Conservation (phyloP, 2,329 filamentous ascomycete genomes). For the Coleophoma eucalyptorum region DNA sequence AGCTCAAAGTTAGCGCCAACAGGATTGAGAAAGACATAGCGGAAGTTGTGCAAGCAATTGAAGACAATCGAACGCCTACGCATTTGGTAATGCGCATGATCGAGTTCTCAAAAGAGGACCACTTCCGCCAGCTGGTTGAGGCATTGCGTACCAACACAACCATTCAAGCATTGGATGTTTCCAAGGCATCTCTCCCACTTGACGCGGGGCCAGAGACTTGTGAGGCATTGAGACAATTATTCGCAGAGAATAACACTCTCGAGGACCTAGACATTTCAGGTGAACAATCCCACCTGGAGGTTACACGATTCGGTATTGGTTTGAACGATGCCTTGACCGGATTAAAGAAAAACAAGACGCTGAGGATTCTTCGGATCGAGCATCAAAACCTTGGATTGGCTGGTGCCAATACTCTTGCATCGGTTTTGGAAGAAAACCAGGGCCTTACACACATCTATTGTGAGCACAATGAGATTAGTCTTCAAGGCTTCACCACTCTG, state of each 20-base stretch:
- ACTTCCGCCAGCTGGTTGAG: constrained; percentile 57
- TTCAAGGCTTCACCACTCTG: constrained; percentile 66
- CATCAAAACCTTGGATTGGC: constrained; percentile 66
- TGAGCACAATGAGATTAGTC: constrained; percentile 67
- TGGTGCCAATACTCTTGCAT: constrained; percentile 65
- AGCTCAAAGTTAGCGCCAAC: constrained; percentile 61
- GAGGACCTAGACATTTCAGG: constrained; percentile 67
- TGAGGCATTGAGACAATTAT: constrained; percentile 57
- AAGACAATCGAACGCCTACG: constrained; percentile 50
- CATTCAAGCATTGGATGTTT: constrained; percentile 63
- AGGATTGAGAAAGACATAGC: constrained; percentile 45
- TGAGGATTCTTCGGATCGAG: constrained; percentile 61
- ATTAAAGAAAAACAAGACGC: constrained; percentile 57
- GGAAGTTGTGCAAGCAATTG: constrained; percentile 47
- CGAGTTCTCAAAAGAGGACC: constrained; percentile 43
- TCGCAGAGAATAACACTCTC: constrained; percentile 63
- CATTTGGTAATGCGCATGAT: constrained; percentile 64
- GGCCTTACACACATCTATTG: constrained; percentile 64
- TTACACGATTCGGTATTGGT: constrained; percentile 64
- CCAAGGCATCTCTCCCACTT: constrained; percentile 64
- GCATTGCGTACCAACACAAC: constrained; percentile 60
- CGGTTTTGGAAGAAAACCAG: constrained; percentile 61
- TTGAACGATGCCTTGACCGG: constrained; percentile 63
- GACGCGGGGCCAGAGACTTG: constrained; percentile 67
- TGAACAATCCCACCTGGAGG: constrained; percentile 68